A percentile compares a stretch with the other conserved stretches of the same genome.
Conservation (phyloP, 345 rosid genomes). For the Pistacia integerrima region DNA sequence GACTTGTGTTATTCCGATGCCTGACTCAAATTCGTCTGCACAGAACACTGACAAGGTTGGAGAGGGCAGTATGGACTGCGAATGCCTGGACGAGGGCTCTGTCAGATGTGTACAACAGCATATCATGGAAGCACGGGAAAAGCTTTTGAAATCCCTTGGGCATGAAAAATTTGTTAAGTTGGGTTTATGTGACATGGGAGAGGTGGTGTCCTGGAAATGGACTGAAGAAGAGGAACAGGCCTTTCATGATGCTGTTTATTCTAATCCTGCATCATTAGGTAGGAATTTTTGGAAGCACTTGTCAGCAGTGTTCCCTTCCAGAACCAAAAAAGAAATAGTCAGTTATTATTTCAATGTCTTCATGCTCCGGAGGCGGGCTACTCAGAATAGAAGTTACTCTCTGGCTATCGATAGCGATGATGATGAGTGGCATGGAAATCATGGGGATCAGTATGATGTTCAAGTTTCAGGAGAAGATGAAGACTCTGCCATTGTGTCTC, state of each 20-base stretch:
- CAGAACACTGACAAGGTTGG: conserved; percentile 32
- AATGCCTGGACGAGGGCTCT: conserved; percentile 58
- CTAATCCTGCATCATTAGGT: conserved; percentile 54
- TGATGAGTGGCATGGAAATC: conserved; percentile 66
- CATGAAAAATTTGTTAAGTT: conserved; percentile 48
- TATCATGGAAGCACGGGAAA: conserved; percentile 58
- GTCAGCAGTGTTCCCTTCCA: conserved; percentile 52
- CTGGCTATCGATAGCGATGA: conserved; percentile 74
- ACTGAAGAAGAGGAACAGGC: conserved; percentile 56
- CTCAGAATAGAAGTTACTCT: conserved; percentile 58
- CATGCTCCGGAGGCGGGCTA: conserved; percentile 56
- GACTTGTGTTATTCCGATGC: conserved; percentile 50
- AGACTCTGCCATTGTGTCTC: conserved; percentile 59
- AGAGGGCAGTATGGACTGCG: conserved; percentile 42
- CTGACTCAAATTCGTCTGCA: conserved; percentile 16
- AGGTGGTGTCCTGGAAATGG: conserved; percentile 59
- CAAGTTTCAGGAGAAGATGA: conserved; percentile 47
- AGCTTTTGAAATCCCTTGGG: conserved; percentile 51
- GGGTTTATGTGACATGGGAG: conserved; percentile 79
- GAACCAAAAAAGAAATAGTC: conserved; percentile 57
- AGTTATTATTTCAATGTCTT: conserved; percentile 81
- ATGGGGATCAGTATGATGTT: conserved; percentile 20
- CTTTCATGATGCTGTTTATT: conserved; percentile 56
- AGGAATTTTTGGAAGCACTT: conserved; percentile 71
- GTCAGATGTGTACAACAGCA: conserved; percentile 63